Conservation (phyloP, 2,329 filamentous ascomycete species). For the Penicillium glabrum region DNA sequence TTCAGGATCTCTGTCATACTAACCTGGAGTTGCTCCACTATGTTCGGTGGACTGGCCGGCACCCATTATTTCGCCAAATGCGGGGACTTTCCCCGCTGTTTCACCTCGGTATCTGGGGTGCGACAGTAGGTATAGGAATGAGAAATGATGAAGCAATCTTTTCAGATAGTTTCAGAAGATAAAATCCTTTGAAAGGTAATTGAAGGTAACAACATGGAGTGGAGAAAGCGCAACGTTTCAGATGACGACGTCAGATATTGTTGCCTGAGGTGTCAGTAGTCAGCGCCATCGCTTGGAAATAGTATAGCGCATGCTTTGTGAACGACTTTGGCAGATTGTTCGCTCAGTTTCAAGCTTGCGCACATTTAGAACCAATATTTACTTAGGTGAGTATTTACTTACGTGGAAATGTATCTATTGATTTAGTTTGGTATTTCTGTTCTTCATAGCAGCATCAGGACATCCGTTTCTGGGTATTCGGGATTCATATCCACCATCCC, state of each 20-base stretch:
- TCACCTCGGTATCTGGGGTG: neutral
- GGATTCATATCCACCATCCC: conserved; percentile 10
- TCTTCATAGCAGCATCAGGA: conserved; percentile 9
- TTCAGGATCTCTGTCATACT: conserved; percentile 16
- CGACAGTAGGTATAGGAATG: neutral
- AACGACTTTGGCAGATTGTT: too few species aligned
- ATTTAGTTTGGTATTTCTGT: neutral
- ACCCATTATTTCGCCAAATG: conserved; percentile 34
- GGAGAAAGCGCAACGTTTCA: conserved; percentile 15
- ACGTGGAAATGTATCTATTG: neutral
- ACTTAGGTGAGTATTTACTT: neutral
- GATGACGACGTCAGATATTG: conserved; percentile 16
- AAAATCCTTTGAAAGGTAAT: neutral
- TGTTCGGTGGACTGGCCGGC: conserved; percentile 37
- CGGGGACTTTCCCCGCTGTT: conserved; percentile 13
- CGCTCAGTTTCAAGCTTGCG: neutral
- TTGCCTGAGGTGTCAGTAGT: conserved; percentile 14
- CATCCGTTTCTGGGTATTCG: conserved; percentile 15
- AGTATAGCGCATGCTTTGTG: neutral
- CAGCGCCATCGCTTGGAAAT: neutral
- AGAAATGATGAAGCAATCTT: neutral
- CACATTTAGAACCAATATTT: too few species aligned
- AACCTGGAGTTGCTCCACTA: conserved; percentile 36
- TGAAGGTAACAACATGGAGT: conserved; percentile 1
- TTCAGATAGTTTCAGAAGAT: neutral